Conservation (phyloP, 2,329 filamentous ascomycete genomes). For the Fusarium bulbicola region DNA sequence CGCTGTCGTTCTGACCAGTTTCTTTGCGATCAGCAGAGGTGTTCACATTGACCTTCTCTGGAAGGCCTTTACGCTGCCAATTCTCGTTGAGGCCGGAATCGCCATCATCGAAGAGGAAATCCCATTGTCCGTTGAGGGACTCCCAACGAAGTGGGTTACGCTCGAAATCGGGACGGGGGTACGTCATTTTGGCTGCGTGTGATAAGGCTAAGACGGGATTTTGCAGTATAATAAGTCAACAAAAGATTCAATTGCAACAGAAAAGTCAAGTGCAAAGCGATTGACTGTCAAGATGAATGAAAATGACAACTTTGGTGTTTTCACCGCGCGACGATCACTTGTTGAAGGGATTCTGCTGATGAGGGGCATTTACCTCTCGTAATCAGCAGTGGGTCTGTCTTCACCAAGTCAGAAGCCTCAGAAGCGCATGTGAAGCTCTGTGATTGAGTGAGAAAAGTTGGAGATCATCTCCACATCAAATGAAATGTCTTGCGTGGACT, state of each 20-base stretch:
- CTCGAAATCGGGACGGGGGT: constrained; percentile 73
- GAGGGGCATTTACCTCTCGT: constrained; percentile 24
- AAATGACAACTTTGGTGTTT: constrained; percentile 11
- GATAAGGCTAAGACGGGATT: not conserved
- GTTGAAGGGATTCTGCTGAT: constrained; percentile 5
- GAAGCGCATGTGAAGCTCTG: not conserved
- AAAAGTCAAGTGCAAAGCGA: not conserved
- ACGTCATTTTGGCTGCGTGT: constrained; percentile 45
- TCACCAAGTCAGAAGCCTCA: constrained; percentile 17
- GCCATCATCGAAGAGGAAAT: constrained; percentile 71
- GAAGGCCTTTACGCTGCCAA: constrained; percentile 65
- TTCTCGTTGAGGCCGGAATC: constrained; percentile 62
- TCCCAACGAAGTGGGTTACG: constrained; percentile 65
- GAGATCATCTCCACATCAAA: constrained; percentile 31
- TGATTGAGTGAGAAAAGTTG: constrained; percentile 31
- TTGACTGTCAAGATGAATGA: not conserved
- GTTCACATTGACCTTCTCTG: constrained; percentile 49
- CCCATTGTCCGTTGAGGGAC: constrained; percentile 70
- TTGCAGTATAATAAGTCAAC: not conserved
- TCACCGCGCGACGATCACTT: constrained; percentile 22
- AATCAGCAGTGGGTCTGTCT: constrained; percentile 29
- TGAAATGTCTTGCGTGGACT: constrained; percentile 13
- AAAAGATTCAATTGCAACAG: not conserved
- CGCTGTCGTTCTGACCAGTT: constrained; percentile 45
- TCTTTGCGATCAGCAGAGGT: constrained; percentile 40